These are phyloP conservation scores for Papilionanthe hybrid DNA, from an alignment of 116 monocot species.

Conservation along the genomic window DNA sequence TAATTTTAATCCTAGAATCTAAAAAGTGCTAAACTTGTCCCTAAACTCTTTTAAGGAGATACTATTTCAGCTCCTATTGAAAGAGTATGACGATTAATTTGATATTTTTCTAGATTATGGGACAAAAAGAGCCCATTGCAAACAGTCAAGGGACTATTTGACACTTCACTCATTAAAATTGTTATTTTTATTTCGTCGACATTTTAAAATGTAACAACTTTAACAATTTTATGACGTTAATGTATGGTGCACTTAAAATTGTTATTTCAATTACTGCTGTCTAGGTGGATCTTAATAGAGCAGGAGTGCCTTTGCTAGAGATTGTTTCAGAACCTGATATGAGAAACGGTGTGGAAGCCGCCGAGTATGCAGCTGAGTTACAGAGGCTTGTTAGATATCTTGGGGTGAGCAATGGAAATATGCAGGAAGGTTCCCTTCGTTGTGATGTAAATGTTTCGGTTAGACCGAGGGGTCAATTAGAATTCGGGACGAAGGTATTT, in stretches of 20 bases:
- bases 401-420: slow-evolving; percentile 96
- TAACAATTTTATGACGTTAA: neutral
- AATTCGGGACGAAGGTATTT: slow-evolving; percentile 91
- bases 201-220: neutral
- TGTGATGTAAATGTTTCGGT: slow-evolving; percentile 98
- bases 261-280: slow-evolving; percentile 1
- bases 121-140: too few species aligned
- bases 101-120: too few species aligned
- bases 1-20: too few species aligned
- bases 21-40: too few species aligned
- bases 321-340: slow-evolving; percentile 99
- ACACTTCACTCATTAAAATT: neutral
- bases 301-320: slow-evolving; percentile 94
- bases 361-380: slow-evolving; percentile 92
- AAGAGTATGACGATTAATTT: too few species aligned
- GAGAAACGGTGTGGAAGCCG: slow-evolving; percentile 91
- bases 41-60: too few species aligned
- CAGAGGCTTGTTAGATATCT: slow-evolving; percentile 90
- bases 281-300: slow-evolving; percentile 94
- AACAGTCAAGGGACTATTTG: too few species aligned
- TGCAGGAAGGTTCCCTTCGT: slow-evolving; percentile 98
- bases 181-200: neutral
- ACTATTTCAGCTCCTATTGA: too few species aligned
- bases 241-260: neutral
- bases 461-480: slow-evolving; percentile 63